Evolutionary conservation across 352 stramenopile genomes (phyloP), one percentile per base, ranked within the genome.

Genomic region (Peronospora belbahrii): DNA sequence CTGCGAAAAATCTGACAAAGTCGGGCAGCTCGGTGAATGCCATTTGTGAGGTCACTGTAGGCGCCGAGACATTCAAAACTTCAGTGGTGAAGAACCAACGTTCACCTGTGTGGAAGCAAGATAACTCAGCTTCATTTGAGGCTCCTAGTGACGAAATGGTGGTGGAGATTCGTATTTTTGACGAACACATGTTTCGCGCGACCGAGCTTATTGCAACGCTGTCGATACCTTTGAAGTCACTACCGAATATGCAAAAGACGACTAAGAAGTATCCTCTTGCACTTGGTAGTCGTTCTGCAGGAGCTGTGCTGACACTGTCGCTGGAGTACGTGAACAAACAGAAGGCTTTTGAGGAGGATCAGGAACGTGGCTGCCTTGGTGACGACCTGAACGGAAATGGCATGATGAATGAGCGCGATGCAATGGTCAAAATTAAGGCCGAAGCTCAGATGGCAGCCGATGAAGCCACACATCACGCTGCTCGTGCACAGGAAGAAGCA

Each of bases 291-390:
- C 71, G 81, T 10, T 84, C 81, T n/a, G 60, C 78, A 17, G 78
- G 81, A 34, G 78, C 78, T 4, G 70, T 88, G 19, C 25, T 92
- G n/a, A 88, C 75, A 3, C 58, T 92, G 20, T 72, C 75, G 23
- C 55, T 92, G 8, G 81, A 92, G 46, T 92, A 92, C 47, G 71
- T 90, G 19, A 92, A 92, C 60, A 88, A 88, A 44, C 78, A 70
- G 2, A 88, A 88, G 61, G 75, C 75, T 17, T 84, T 71, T 45
- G 67, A 87, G 20, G 67, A 92, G 44, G 73, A 84, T 17, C 74
- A 89, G 39, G 66, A 85, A 40, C 67, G 73, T 39, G 52, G 67
- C 3, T 67, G 73, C 39, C 59, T 85, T 38, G 66, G 56, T 28
- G 73, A 83, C 31, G 77, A 86, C 42, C 46, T 85, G 18, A 72